Base-by-base conservation (phyloP, 2,329 filamentous ascomycete species). In the Colletotrichum sp. region DNA sequence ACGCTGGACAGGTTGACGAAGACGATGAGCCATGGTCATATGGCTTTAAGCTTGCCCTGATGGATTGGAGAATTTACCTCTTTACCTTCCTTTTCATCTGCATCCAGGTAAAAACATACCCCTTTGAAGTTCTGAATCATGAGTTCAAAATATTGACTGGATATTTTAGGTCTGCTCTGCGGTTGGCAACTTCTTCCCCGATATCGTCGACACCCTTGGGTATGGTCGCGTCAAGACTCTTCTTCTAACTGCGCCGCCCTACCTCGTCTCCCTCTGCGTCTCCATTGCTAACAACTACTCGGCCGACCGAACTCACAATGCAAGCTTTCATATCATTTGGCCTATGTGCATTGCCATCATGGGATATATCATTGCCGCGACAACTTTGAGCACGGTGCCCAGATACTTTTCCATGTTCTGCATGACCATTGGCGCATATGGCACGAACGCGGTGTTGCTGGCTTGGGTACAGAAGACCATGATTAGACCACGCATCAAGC, bases 151-250 rank as follows among this genome's bases (percentile, higher is more conserved):
- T 9, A 34, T 36, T 36, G 32, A 63, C 28, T 15, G 2, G 6
- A 1, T 52, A 3, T 5, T 5, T 52, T 85, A 18, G 88, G 85
- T 34, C 78, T 90, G 13, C 82, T 90, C 3, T 86, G 86, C 88
- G 2, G 92, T 93, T 79, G 90, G 92, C 48, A 92, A 93, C 80
- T 93, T 93, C 84, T 93, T 93, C 82, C 92, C 92, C 0, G 90
- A 88, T 0, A 92, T 93, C 55, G 89, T 93, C 2, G 86, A 90
- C 64, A 92, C 90, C 0, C 86, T 93, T 0, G 90, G 91, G 0
- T 93, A 91, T 80, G 84, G 86, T 10, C 87, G 83, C n/a, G 88
- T 91, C 62, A 83, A 86, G 18, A 92, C 91, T 0, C 83, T 92
- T 0, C 87, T 90, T 63, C 84, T 92, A 16, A 92, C 90, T 1